Conservation (phyloP, 2,329 filamentous ascomycete genomes). For the Coniochaeta sp. region DNA sequence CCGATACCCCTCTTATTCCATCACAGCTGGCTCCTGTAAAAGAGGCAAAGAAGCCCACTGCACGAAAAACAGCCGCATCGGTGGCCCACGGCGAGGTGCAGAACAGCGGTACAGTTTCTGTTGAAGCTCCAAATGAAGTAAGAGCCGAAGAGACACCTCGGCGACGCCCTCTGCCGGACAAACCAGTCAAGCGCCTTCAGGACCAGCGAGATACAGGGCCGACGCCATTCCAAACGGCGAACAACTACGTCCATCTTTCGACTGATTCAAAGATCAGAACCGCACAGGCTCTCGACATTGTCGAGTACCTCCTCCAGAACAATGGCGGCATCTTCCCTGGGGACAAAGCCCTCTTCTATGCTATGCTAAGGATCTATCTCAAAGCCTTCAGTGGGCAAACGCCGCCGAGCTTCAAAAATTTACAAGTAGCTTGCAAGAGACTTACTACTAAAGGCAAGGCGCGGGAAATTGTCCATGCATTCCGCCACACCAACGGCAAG, state of each 20-base stretch:
- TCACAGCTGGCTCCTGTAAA: background rate
- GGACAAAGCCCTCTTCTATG: constrained; percentile 40
- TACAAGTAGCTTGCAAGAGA: constrained; percentile 27
- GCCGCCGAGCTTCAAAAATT: constrained; percentile 31
- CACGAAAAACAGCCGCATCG: background rate
- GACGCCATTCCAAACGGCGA: constrained; percentile 13
- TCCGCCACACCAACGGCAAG: constrained; percentile 30
- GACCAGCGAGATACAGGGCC: background rate
- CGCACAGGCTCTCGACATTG: constrained; percentile 29
- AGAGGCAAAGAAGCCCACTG: background rate
- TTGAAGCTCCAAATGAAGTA: background rate
- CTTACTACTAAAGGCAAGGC: constrained; percentile 26
- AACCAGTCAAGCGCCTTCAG: background rate
- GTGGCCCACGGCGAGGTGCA: background rate
- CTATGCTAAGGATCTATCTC: constrained; percentile 36
- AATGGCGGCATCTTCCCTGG: constrained; percentile 43
- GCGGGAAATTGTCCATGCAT: constrained; percentile 35
- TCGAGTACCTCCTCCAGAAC: constrained; percentile 30
- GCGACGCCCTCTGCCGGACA: background rate
- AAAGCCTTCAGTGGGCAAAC: constrained; percentile 29
- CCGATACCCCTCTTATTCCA: background rate
- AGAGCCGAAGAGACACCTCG: background rate
- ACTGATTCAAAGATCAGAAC: constrained; percentile 16
- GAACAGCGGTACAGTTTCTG: background rate
- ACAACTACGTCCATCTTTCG: constrained; percentile 12